Conservation (phyloP, 208 protist genomes). For the Leishmania arabica region DNA sequence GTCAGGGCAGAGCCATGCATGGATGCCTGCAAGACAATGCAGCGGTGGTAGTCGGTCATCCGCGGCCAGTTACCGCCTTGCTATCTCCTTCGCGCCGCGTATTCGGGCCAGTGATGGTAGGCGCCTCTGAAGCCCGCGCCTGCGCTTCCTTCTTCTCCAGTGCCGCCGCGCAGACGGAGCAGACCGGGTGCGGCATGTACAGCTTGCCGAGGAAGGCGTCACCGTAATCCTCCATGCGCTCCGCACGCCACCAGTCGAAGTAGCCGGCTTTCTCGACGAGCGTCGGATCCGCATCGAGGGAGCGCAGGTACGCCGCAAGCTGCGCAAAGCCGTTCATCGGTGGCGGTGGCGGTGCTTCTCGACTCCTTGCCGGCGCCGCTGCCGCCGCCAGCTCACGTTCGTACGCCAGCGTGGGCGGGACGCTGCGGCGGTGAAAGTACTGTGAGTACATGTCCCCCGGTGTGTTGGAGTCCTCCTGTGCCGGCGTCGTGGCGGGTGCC, state of each 20-base stretch:
- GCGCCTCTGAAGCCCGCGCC: neutral
- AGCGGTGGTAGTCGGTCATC: neutral
- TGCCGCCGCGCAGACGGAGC: slow-evolving; percentile 18
- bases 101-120: neutral
- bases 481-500: neutral
- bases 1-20: neutral
- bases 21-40: neutral
- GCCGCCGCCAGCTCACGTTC: neutral
- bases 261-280: slow-evolving; percentile 15
- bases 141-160: slow-evolving; percentile 18
- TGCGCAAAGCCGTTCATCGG: slow-evolving; percentile 28
- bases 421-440: slow-evolving; percentile 3
- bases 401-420: neutral
- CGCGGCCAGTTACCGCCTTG: too few species aligned
- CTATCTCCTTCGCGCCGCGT: neutral
- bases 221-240: slow-evolving; percentile 14
- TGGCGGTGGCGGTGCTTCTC: neutral
- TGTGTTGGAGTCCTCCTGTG: too few species aligned
- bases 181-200: slow-evolving; percentile 16
- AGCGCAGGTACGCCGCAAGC: slow-evolving; percentile 23
- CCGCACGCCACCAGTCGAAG: slow-evolving; percentile 26
- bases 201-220: slow-evolving; percentile 8
- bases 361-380: neutral
- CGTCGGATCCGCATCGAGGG: slow-evolving; percentile 15
- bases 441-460: slow-evolving; percentile 8